Evolutionary conservation across 1,284 basidiomycete species (phyloP).

Genomic region (Dichomitus squalens): DNA sequence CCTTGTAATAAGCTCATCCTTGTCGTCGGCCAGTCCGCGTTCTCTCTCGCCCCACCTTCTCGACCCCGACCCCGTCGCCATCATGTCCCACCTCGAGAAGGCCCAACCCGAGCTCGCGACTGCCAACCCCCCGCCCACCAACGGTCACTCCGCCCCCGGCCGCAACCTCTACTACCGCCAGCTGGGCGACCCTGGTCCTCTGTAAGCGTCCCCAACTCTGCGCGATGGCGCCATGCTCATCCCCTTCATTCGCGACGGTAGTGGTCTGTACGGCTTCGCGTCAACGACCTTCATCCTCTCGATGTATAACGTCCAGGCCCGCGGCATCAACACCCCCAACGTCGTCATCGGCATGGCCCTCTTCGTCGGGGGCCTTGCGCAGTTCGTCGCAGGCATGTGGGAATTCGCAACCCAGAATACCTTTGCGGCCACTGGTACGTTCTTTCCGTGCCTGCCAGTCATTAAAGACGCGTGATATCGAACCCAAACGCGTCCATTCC

Average conservation of each 20-base stretch:
- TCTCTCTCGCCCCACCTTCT: slow-evolving; percentile 10
- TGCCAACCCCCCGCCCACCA: slow-evolving; percentile 19
- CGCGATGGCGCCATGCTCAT: background rate
- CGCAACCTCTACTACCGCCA: slow-evolving; percentile 22
- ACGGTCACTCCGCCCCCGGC: slow-evolving; percentile 2
- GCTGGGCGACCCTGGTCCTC: slow-evolving; percentile 33
- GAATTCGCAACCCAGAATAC: slow-evolving; percentile 78
- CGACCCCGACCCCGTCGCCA: slow-evolving; percentile 11
- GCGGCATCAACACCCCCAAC: slow-evolving; percentile 60
- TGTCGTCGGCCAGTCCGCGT: slow-evolving; percentile 8
- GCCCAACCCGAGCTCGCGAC: slow-evolving; percentile 20
- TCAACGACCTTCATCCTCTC: slow-evolving; percentile 75
- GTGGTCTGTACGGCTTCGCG: slow-evolving; percentile 75
- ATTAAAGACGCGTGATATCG: background rate
- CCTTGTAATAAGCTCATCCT: slow-evolving; percentile 17
- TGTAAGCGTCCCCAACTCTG: slow-evolving; percentile 27
- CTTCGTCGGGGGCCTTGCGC: slow-evolving; percentile 82
- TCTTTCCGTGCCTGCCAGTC: background rate
- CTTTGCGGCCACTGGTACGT: slow-evolving; percentile 71
- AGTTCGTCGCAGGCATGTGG: slow-evolving; percentile 78
- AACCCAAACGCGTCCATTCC: too few relatives aligned
- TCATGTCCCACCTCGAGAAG: slow-evolving; percentile 29
- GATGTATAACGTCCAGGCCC: slow-evolving; percentile 61
- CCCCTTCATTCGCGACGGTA: slow-evolving; percentile 21
- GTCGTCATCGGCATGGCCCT: slow-evolving; percentile 85